phyloP scores from a whole-genome alignment of 2,329 filamentous ascomycete species.

The Fusarium irregulare region DNA sequence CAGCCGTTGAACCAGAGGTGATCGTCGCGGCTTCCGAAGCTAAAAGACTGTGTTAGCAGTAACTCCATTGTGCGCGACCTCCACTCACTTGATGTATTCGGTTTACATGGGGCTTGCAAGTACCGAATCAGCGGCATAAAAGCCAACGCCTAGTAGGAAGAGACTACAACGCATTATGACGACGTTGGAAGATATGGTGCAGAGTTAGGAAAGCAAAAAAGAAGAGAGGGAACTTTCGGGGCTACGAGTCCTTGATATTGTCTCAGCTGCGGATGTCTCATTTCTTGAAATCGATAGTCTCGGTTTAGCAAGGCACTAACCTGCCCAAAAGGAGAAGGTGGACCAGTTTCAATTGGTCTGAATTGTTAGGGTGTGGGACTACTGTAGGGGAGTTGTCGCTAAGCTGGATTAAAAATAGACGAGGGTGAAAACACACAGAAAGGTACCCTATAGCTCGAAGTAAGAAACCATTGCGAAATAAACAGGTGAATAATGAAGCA shows the following conservation, averaged over 20 bases:
- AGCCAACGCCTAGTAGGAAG: not conserved
- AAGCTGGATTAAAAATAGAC: not conserved
- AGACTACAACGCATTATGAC: not conserved
- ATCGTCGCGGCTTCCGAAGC: not conserved
- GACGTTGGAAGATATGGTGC: no score
- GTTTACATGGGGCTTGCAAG: no score
- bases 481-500: no score
- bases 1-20: not conserved
- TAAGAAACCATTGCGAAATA: no score
- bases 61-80: fast-evolving
- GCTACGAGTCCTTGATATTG: fast-evolving
- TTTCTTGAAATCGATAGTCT: not conserved
- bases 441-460: not conserved
- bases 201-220: not conserved
- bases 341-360: no score
- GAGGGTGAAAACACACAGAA: not conserved
- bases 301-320: not conserved
- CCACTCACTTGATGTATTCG: no score
- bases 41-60: not conserved
- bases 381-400: not conserved
- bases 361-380: fast-evolving
- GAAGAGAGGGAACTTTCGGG: fast-evolving
- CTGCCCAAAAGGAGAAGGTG: not conserved
- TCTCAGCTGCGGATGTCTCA: not conserved
- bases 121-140: not conserved